Conservation (phyloP, 139 green algal genomes). For the Micromonas pusilla region DNA sequence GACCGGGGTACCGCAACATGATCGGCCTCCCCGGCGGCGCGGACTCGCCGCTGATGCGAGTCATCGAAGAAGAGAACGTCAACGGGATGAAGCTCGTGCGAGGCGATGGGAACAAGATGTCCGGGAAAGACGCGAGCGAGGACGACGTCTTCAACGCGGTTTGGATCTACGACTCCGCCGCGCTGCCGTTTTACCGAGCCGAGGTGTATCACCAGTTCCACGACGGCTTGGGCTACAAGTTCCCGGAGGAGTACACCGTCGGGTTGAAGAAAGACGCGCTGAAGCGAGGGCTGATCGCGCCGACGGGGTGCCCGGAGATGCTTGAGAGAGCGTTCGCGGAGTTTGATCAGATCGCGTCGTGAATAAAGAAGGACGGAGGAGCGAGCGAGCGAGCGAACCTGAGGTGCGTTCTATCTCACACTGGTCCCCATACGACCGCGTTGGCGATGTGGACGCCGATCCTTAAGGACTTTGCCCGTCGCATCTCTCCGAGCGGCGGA, state of each 20-base stretch:
- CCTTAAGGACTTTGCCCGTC: too few relatives aligned
- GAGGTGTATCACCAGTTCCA: slow-evolving; percentile 89
- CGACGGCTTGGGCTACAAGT: slow-evolving; percentile 43
- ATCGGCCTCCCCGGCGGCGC: slow-evolving; percentile 67
- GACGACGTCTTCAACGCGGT: slow-evolving; percentile 36
- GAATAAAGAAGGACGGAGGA: too few relatives aligned
- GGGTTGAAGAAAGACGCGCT: neutral
- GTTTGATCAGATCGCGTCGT: neutral
- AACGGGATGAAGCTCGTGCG: slow-evolving; percentile 11
- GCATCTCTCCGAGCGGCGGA: too few relatives aligned
- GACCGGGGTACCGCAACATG: slow-evolving; percentile 69
- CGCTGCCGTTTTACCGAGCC: slow-evolving; percentile 67
- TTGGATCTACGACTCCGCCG: slow-evolving; percentile 61
- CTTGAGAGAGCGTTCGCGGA: slow-evolving; percentile 3
- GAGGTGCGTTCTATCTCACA: too few relatives aligned
- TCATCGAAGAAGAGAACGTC: slow-evolving; percentile 49
- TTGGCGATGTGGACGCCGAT: too few relatives aligned
- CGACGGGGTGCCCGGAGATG: slow-evolving; percentile 15
- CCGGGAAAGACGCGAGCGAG: slow-evolving; percentile 15
- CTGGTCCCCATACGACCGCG: too few relatives aligned
- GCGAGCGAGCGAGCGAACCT: too few relatives aligned
- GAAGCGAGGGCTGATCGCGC: neutral
- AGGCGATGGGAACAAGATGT: slow-evolving; percentile 11
- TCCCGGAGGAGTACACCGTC: slow-evolving; percentile 10
- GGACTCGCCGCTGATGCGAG: slow-evolving; percentile 50